Base-by-base conservation (phyloP, 768 basidiomycete species). In the Podaxis sp. region DNA sequence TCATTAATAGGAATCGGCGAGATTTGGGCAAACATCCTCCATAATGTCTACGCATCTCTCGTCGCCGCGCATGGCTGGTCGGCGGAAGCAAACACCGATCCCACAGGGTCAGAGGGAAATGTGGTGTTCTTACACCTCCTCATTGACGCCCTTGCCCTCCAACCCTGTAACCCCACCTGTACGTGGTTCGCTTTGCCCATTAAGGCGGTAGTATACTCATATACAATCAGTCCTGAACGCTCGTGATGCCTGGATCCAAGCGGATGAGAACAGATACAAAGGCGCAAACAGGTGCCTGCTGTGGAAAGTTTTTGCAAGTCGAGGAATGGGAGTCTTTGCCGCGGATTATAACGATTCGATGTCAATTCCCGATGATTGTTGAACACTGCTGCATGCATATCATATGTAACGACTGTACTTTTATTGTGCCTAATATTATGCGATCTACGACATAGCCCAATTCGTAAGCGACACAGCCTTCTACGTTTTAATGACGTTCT, bases 161-260 rank as follows among this genome's bases (percentile, higher is more conserved):
- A 81, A 63, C 76, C 76, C 22, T 77, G 76, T 67, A 76, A 80
- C 69, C 83, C 83, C 1, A 81, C 80, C 15, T 76, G 79, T 79
- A 64, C 60, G 79, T 57, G 13, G 3, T 22, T 52, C 3, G 13
- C 13, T 24, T 2, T 4, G 6, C 22, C 19, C 28, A 1, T 11
- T 49, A 3, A 39, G 33, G 2, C 33, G 28, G 5, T 2, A 15
- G 19, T 6, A 8, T 40, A 8, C 39, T 56, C 36, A 66, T 64
- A 63, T 26, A 38, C 28, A 7, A 2, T 9, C 54, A 69, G 69
- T 69, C 51, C 5, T 71, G 15, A 42, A 42, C 12, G 70, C 70
- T 6, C 70, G 71, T 28, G 64, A 66, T 48, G 69, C 68, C 4
- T 67, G 66, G 64, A 69, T 71, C 30, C 69, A 71, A 54, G 69